Percentiles rank a stretch among this genome's conserved stretches.
Conservation (phyloP, 768 basidiomycete genomes). For the Clitopilus hobsonii region DNA sequence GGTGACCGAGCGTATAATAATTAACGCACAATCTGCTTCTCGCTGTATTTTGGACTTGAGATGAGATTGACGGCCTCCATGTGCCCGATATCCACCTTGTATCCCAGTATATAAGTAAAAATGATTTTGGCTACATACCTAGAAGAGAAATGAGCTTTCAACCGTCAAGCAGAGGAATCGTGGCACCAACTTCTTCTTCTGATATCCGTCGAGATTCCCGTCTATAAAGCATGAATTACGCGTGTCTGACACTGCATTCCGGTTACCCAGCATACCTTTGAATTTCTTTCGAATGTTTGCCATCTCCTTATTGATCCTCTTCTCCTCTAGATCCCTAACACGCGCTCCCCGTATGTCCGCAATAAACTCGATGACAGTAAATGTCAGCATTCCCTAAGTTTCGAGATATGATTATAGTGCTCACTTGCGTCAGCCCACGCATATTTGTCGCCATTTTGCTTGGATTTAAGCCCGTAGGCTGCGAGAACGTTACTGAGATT, state of each 20-base stretch:
- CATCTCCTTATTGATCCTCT: slow-evolving; percentile 99
- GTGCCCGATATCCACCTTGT: slow-evolving; percentile 98
- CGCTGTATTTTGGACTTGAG: slow-evolving; percentile 91
- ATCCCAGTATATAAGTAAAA: slow-evolving; percentile 98
- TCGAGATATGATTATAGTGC: slow-evolving; percentile 14
- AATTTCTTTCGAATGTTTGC: slow-evolving; percentile 99
- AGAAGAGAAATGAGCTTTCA: slow-evolving; percentile 1
- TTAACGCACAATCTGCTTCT: slow-evolving; percentile 93
- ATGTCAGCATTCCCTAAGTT: slow-evolving; percentile 4
- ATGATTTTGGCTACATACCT: slow-evolving; percentile 99
- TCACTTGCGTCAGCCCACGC: slow-evolving; percentile 89
- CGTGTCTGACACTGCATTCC: neutral
- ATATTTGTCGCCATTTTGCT: slow-evolving; percentile 78
- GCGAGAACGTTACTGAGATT: neutral
- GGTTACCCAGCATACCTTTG: slow-evolving; percentile 58
- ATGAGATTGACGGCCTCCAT: slow-evolving; percentile 99
- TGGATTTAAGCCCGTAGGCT: neutral
- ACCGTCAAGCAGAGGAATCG: neutral
- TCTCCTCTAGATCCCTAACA: slow-evolving; percentile 96
- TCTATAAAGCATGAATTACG: slow-evolving; percentile 36
- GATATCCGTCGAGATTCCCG: slow-evolving; percentile 84
- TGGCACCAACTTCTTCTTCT: slow-evolving; percentile 78
- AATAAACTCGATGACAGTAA: slow-evolving; percentile 68
- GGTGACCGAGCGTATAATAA: slow-evolving; percentile 3
- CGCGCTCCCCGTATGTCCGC: slow-evolving; percentile 97